phyloP scores from a whole-genome alignment of 805 yeast species.

The Yarrowia porcina region DNA sequence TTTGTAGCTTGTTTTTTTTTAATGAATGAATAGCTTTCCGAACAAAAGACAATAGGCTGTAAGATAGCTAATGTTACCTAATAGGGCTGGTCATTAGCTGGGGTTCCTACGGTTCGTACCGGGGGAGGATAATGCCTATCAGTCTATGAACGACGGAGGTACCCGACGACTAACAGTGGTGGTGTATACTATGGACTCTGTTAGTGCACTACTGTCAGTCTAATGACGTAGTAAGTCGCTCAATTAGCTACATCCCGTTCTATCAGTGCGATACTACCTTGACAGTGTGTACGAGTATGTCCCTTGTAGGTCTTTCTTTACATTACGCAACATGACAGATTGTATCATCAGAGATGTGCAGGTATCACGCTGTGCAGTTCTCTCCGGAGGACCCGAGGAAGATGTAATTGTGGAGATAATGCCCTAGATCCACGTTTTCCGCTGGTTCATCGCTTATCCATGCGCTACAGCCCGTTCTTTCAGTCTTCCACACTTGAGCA shows the following conservation, averaged over 20 bases:
- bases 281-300: no score
- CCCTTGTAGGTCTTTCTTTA: no score
- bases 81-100: neutral
- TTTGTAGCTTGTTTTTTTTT: neutral
- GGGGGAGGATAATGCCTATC: neutral
- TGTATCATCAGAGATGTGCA: no score
- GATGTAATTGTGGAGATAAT: no score
- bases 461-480: neutral
- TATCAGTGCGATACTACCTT: no score
- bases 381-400: neutral
- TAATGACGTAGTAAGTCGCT: neutral
- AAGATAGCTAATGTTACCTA: neutral
- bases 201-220: neutral
- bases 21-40: neutral
- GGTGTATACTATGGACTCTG: no score
- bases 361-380: neutral
- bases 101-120: neutral
- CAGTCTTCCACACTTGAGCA: neutral
- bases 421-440: neutral
- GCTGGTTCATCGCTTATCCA: neutral
- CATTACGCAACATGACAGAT: neutral
- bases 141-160: neutral
- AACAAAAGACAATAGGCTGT: neutral
- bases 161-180: conserved; percentile 1
- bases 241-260: neutral